Evolutionary conservation across 106 monocot species (phyloP).

Genomic region (Alisma plantagoaquatica): DNA sequence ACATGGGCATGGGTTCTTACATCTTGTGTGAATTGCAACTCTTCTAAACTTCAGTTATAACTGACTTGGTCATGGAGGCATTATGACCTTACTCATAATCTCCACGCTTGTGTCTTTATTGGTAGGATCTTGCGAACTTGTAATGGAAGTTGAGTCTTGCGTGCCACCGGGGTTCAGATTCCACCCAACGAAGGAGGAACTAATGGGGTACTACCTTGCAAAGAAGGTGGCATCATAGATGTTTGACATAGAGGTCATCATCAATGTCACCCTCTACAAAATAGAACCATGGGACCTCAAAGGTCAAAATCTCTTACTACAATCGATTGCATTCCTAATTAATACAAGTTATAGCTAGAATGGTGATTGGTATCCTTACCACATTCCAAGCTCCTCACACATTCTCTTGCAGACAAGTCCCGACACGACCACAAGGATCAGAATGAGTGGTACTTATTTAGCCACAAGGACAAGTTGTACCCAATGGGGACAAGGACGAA

Average conservation of each 20-base stretch:
- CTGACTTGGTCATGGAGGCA: too few relatives aligned
- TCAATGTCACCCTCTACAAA: constrained; percentile 73
- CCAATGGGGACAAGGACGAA: constrained; percentile 81
- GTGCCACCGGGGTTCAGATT: constrained; percentile 96
- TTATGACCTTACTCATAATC: too few relatives aligned
- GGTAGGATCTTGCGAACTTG: too few relatives aligned
- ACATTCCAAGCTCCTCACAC: too few relatives aligned
- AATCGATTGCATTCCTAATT: too few relatives aligned
- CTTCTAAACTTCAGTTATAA: too few relatives aligned
- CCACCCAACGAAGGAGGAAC: constrained; percentile 93
- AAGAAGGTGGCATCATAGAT: constrained; percentile 67
- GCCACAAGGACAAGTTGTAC: constrained; percentile 79
- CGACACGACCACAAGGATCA: constrained; percentile 63
- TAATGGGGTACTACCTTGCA: constrained; percentile 90
- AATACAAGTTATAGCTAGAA: too few relatives aligned
- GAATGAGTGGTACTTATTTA: constrained; percentile 91
- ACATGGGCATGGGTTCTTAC: too few relatives aligned
- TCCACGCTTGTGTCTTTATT: too few relatives aligned
- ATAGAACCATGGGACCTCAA: constrained; percentile 97
- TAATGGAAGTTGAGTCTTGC: constrained; percentile 67
- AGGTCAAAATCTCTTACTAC: too few relatives aligned
- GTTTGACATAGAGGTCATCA: constrained; percentile 72
- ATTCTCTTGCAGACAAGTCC: constrained; percentile 74
- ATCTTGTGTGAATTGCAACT: too few relatives aligned
- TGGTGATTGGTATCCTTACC: too few relatives aligned